These are phyloP conservation scores for Rhizopogon vesiculosus DNA, from an alignment of 768 basidiomycete species.

Conservation along the genomic window DNA sequence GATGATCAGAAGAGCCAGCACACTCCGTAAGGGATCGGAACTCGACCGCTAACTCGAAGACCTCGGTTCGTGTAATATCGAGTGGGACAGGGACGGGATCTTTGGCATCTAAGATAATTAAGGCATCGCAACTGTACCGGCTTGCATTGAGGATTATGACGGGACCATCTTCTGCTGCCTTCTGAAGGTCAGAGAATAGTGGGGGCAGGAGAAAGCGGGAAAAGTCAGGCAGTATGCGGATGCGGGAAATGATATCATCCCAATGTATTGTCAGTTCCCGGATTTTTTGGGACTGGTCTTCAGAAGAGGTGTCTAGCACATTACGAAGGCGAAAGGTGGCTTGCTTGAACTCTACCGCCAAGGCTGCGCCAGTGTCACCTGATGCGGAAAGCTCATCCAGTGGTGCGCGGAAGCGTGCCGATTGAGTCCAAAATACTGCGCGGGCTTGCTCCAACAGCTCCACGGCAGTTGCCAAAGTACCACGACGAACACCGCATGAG, in stretches of 20 bases:
- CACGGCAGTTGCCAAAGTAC: conserved; percentile 10
- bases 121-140: conserved; percentile 9
- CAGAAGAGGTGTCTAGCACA: neutral
- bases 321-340: conserved; percentile 4
- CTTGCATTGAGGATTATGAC: conserved; percentile 14
- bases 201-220: conserved; percentile 12
- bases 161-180: conserved; percentile 13
- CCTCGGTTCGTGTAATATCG: neutral
- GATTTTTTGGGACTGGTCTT: conserved; percentile 4
- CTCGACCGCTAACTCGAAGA: too few relatives aligned
- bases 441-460: conserved; percentile 26
- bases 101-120: conserved; percentile 1
- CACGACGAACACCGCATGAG: conserved; percentile 8
- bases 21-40: too few relatives aligned
- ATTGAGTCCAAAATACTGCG: conserved; percentile 23
- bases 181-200: conserved; percentile 6
- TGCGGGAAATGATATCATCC: conserved; percentile 1
- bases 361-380: neutral
- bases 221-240: conserved; percentile 9
- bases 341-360: conserved; percentile 6
- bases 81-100: neutral
- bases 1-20: too few relatives aligned
- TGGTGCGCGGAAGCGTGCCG: conserved; percentile 19
- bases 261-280: conserved; percentile 3
- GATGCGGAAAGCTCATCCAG: conserved; percentile 14